phyloP scores from a whole-genome alignment of 208 protist species.

The Phytomonas sp. region DNA sequence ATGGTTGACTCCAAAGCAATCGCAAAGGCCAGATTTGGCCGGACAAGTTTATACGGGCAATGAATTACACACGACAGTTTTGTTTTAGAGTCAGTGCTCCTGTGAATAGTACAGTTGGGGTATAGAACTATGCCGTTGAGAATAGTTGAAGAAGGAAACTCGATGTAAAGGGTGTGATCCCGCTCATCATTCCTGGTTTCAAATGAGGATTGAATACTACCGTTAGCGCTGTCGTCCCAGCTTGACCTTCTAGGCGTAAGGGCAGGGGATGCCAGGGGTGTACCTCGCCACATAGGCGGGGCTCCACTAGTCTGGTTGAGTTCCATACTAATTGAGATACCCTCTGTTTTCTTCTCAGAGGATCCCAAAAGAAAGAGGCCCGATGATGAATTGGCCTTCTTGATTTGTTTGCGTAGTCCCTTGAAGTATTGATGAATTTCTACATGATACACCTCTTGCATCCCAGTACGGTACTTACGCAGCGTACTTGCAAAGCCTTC shows the following conservation, averaged over 20 bases:
- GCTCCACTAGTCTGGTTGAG: slow-evolving; percentile 40
- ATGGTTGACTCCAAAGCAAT: slow-evolving; percentile 65
- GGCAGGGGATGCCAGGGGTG: slow-evolving; percentile 20
- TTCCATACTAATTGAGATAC: slow-evolving; percentile 36
- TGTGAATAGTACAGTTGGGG: slow-evolving; percentile 31
- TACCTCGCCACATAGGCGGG: slow-evolving; percentile 25
- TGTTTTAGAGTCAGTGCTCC: slow-evolving; percentile 25
- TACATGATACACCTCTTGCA: slow-evolving; percentile 71
- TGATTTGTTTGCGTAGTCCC: slow-evolving; percentile 39
- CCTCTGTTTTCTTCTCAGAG: slow-evolving; percentile 27
- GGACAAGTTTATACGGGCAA: slow-evolving; percentile 25
- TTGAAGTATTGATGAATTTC: slow-evolving; percentile 76
- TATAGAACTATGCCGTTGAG: slow-evolving; percentile 38
- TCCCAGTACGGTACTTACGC: slow-evolving; percentile 66
- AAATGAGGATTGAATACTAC: neutral
- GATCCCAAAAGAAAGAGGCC: slow-evolving; percentile 48
- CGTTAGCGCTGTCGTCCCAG: slow-evolving; percentile 21
- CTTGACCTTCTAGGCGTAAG: slow-evolving; percentile 42
- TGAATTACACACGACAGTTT: slow-evolving; percentile 25
- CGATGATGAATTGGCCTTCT: slow-evolving; percentile 36
- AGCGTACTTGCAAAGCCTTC: slow-evolving; percentile 59
- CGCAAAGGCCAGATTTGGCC: slow-evolving; percentile 70
- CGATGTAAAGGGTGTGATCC: slow-evolving; percentile 22
- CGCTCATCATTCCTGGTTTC: neutral
- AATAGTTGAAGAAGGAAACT: slow-evolving; percentile 34